phyloP scores from a whole-genome alignment of 192 early-diverging fungal species.

The Rhizoclosmatium sp. region DNA sequence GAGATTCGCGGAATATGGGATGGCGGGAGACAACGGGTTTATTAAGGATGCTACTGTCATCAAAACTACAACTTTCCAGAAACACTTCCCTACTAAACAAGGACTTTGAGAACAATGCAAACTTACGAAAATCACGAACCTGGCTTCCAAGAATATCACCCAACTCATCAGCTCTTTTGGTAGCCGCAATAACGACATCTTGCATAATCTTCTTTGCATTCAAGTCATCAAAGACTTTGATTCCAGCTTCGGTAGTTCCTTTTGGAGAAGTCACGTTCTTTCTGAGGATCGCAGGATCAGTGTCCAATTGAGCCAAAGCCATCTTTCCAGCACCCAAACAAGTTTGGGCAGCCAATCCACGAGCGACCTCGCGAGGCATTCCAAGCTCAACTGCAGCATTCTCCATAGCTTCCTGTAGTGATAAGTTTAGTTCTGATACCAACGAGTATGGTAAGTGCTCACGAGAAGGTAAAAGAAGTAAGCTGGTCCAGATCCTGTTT shows the following conservation, averaged over 20 bases:
- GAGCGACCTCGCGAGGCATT: constrained; percentile 74
- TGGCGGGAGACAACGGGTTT: too few species aligned
- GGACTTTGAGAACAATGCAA: background rate
- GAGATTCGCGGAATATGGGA: too few species aligned
- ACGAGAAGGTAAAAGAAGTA: constrained; percentile 96
- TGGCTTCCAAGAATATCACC: constrained; percentile 59
- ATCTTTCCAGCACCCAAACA: constrained; percentile 91
- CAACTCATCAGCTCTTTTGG: constrained; percentile 71
- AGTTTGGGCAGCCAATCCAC: constrained; percentile 86
- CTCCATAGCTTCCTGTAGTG: constrained; percentile 63
- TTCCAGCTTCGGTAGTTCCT: constrained; percentile 91
- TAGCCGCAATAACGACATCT: constrained; percentile 73
- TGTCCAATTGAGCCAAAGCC: constrained; percentile 70
- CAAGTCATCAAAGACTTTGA: constrained; percentile 75
- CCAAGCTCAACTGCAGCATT: constrained; percentile 81
- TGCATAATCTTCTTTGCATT: constrained; percentile 61
- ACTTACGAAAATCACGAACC: constrained; percentile 14
- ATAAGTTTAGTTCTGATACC: constrained; percentile 17
- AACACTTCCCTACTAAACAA: background rate
- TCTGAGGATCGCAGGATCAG: constrained; percentile 77
- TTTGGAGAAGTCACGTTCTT: constrained; percentile 92
- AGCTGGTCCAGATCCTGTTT: constrained; percentile 86
- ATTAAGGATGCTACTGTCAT: background rate
- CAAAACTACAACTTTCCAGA: background rate
- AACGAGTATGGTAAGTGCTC: background rate